Evolutionary conservation across 306 rosid species (phyloP), one percentile per base, ranked within the genome.

Genomic region (Datisca glomerata): DNA sequence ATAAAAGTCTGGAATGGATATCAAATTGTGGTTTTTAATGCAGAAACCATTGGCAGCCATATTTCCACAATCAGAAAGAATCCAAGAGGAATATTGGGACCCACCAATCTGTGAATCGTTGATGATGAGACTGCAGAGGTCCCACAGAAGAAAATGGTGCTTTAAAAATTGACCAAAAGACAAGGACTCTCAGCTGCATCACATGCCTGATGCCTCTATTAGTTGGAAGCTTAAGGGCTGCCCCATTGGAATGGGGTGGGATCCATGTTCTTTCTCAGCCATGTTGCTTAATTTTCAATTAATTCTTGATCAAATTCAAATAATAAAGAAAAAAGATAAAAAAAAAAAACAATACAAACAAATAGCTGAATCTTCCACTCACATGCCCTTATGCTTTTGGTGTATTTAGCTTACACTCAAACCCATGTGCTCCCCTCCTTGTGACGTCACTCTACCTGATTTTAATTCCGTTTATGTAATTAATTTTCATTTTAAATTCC

Each of bases 361-460:
- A 20, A 46, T 21, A 51, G 49, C 60, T 63, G 62, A 72, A 76
- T 69, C 73, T 75, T 76, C 79, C 51, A 53, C 52, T 41, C 85
- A 73, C 74, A 61, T 72, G 92, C 59, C 47, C 51, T 61, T 65
- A 21, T 56, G 69, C 61, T 60, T 63, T 62, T 60, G 75, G 57
- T 52, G 41, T 36, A 47, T 60, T 79, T 72, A 49, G 47, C 65
- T 49, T 61, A 41, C 64, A 49, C 73, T 60, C 61, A 44, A 43
- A 55, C 60, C 73, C 85, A 76, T 73, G 93, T 74, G 93, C 79
- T 71, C 22, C 50, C 55, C 64, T 63, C 68, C 50, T 64, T 59
- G 54, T 64, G 42, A 23, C 66, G 71, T 53, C 78, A 60, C 43
- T 49, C 53, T 23, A 51, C 52, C 8, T 18, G 47, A 11, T 36